Conservation (phyloP, 2,329 filamentous ascomycete genomes). For the Lecanicillium sp. region DNA sequence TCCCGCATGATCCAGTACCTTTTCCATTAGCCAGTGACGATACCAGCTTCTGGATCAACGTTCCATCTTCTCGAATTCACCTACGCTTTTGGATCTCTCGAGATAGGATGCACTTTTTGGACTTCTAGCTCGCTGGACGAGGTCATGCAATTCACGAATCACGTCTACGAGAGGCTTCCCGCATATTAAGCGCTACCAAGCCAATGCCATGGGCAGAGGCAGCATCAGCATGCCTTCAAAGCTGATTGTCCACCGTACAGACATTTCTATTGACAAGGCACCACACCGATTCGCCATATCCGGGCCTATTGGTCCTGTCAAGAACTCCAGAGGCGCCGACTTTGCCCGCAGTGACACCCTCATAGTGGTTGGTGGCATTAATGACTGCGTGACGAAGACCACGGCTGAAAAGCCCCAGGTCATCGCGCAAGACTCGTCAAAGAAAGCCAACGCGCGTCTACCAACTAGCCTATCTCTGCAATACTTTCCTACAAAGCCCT, state of each 20-base stretch:
- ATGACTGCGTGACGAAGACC: constrained; percentile 18
- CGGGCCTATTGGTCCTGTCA: constrained; percentile 28
- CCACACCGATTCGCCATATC: constrained; percentile 24
- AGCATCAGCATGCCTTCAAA: constrained; percentile 1
- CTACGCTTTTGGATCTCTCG: constrained; percentile 6
- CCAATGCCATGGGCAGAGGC: background rate
- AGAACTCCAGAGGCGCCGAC: constrained; percentile 26
- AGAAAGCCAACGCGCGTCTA: too few species aligned
- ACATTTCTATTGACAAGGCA: constrained; percentile 9
- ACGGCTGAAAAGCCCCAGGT: too few species aligned
- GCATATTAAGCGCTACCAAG: too few species aligned
- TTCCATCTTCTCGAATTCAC: constrained; percentile 2
- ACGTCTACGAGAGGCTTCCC: background rate
- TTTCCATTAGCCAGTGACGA: too few species aligned
- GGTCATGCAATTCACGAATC: background rate
- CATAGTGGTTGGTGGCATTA: constrained; percentile 26
- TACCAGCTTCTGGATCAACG: constrained; percentile 1
- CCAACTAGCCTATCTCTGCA: too few species aligned
- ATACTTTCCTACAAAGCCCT: too few species aligned
- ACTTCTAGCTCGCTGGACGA: background rate
- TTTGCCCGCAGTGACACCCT: constrained; percentile 26
- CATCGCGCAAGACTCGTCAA: too few species aligned
- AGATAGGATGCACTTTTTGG: background rate
- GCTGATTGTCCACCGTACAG: background rate
- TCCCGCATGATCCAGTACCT: too few species aligned